Evolutionary conservation across 108 stramenopile species (phyloP).

Genomic region (Hondaea fermentalgiana): DNA sequence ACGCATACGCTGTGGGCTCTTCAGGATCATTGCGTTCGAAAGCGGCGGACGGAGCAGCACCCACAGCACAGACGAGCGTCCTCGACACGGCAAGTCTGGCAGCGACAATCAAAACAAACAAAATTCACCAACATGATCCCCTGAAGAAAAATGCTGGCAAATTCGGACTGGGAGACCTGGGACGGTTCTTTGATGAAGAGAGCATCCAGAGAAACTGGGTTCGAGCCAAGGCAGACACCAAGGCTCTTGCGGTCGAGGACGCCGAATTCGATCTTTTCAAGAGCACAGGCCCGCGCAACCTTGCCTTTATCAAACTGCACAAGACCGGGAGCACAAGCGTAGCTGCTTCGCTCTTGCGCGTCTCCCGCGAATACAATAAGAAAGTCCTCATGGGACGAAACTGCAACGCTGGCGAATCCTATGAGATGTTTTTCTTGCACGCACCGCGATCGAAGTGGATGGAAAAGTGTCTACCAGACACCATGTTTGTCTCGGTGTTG

Average conservation of each 20-base stretch:
- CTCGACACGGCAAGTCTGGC: too few species aligned
- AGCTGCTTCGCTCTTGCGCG: background rate
- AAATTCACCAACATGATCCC: background rate
- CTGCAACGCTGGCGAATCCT: background rate
- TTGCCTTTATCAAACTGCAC: background rate
- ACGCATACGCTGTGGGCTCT: too few species aligned
- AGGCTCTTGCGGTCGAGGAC: background rate
- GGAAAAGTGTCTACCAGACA: background rate
- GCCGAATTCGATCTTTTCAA: background rate
- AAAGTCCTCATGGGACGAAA: background rate
- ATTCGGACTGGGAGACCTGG: background rate
- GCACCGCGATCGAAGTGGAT: background rate
- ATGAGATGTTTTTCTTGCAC: background rate
- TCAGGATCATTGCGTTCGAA: too few species aligned
- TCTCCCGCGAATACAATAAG: background rate
- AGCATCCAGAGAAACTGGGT: background rate
- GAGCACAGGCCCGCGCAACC: background rate
- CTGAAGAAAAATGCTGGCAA: background rate
- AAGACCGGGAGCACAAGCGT: background rate
- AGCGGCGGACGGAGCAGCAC: too few species aligned
- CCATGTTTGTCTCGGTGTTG: background rate
- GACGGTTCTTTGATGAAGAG: background rate
- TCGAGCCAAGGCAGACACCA: background rate
- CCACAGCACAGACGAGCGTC: too few species aligned
- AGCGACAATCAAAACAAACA: too few species aligned